These are phyloP conservation scores for Didymella arachidicola DNA, from an alignment of 2,329 filamentous ascomycete species.

Conservation along the genomic window DNA sequence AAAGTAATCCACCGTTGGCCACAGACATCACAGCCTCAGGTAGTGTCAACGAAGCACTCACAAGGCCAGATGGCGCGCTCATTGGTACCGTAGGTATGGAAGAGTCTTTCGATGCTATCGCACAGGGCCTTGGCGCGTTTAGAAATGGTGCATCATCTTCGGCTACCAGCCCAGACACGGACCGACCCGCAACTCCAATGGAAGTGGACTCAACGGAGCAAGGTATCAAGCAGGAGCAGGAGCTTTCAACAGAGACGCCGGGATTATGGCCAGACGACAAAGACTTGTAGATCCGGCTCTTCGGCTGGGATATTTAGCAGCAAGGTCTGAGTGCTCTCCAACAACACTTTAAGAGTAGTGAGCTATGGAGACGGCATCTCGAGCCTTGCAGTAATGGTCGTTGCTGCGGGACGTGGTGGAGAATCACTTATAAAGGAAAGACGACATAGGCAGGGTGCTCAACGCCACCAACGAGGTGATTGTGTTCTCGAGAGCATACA, in stretches of 20 bases:
- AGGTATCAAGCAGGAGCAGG: background rate
- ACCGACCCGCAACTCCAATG: slow-evolving; percentile 4
- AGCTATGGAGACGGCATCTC: background rate
- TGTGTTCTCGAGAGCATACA: background rate
- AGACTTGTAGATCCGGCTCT: background rate
- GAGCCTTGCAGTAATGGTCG: background rate
- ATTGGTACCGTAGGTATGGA: background rate
- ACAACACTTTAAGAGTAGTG: background rate
- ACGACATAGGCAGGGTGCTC: background rate
- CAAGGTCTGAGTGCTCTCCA: too few relatives aligned
- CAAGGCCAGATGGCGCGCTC: too few relatives aligned
- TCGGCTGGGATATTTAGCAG: background rate
- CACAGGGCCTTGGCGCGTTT: background rate
- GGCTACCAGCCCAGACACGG: background rate
- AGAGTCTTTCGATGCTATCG: background rate
- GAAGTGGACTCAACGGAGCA: background rate
- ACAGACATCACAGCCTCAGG: background rate
- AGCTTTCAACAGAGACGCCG: background rate
- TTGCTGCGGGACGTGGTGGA: background rate
- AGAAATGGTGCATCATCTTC: background rate
- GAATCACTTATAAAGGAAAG: background rate
- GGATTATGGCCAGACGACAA: background rate
- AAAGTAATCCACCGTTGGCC: background rate
- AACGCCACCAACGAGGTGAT: background rate
- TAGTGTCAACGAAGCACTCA: background rate